Evolutionary conservation across 2,329 filamentous ascomycete species (phyloP).

Genomic region (Akanthomyces lecanii): DNA sequence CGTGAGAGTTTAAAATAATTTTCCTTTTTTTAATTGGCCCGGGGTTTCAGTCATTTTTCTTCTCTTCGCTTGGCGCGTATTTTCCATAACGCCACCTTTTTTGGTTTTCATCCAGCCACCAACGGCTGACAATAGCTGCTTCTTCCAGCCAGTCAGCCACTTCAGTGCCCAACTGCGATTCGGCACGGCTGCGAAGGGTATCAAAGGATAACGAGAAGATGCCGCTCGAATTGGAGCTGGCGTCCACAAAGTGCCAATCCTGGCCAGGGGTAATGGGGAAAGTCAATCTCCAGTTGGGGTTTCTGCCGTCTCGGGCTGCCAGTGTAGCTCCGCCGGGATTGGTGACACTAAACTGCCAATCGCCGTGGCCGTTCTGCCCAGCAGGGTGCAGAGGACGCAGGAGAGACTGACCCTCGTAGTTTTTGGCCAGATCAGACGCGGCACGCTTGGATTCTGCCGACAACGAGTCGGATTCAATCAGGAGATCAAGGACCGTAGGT

Average conservation of each 20-base stretch:
- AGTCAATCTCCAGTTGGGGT: conserved; percentile 23
- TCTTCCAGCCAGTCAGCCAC: conserved; percentile 24
- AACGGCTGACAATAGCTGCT: conserved; percentile 30
- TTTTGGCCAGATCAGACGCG: conserved; percentile 27
- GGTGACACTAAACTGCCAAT: conserved; percentile 26
- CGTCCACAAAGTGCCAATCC: conserved; percentile 16
- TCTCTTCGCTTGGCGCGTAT: conserved; percentile 8
- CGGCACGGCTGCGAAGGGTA: conserved; percentile 3
- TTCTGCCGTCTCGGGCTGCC: conserved; percentile 21
- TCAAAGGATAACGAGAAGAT: conserved; percentile 14
- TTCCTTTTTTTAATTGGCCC: background rate
- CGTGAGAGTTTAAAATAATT: background rate
- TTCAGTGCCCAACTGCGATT: conserved; percentile 6
- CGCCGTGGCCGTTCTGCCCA: conserved; percentile 24
- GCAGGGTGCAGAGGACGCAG: conserved; percentile 26
- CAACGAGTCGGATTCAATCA: conserved; percentile 31
- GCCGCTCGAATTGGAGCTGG: conserved; percentile 5
- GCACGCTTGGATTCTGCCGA: conserved; percentile 24
- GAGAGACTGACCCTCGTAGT: conserved; percentile 34
- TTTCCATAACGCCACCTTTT: conserved; percentile 32
- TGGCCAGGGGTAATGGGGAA: conserved; percentile 24
- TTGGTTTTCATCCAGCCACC: conserved; percentile 35
- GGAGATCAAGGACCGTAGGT: conserved; percentile 32
- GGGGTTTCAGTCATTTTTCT: background rate
- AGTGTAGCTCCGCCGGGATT: conserved; percentile 26